Conservation (phyloP, 768 basidiomycete species). For the Tricholoma bakamatsutake region DNA sequence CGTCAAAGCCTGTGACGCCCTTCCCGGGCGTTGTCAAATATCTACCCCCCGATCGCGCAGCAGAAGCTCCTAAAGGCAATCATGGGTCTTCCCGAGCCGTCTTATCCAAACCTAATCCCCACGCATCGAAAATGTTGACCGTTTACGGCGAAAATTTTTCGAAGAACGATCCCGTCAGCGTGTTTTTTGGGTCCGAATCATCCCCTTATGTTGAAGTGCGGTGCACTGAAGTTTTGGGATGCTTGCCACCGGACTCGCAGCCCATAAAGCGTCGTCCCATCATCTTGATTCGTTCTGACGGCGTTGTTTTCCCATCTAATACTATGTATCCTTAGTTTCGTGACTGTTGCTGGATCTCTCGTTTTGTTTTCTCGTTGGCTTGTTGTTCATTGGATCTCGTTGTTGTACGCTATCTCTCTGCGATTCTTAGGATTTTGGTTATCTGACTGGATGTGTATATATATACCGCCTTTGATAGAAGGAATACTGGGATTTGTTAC, state of each 20-base stretch:
- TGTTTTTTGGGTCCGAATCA: constrained; percentile 85
- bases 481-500: not conserved
- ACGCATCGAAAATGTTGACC: constrained; percentile 75
- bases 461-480: not conserved
- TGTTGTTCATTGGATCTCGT: constrained; percentile 24
- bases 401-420: constrained; percentile 15
- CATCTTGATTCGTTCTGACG: constrained; percentile 77
- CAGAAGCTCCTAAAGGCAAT: constrained; percentile 73
- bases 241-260: constrained; percentile 69
- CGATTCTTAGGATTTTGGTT: constrained; percentile 13
- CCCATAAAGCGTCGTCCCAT: constrained; percentile 69
- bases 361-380: constrained; percentile 5
- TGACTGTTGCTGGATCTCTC: constrained; percentile 1
- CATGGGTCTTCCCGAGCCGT: constrained; percentile 61
- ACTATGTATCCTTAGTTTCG: constrained; percentile 67
- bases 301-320: constrained; percentile 82
- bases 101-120: constrained; percentile 72
- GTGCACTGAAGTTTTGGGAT: constrained; percentile 81
- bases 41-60: constrained; percentile 82
- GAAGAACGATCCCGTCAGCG: constrained; percentile 72
- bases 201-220: constrained; percentile 85
- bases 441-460: not conserved
- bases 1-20: constrained; percentile 78
- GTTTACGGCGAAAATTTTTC: constrained; percentile 88
- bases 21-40: constrained; percentile 88